Evolutionary conservation across 768 basidiomycete species (phyloP), one percentile per base, ranked within the genome.

Genomic region (Trametopsis cervina): DNA sequence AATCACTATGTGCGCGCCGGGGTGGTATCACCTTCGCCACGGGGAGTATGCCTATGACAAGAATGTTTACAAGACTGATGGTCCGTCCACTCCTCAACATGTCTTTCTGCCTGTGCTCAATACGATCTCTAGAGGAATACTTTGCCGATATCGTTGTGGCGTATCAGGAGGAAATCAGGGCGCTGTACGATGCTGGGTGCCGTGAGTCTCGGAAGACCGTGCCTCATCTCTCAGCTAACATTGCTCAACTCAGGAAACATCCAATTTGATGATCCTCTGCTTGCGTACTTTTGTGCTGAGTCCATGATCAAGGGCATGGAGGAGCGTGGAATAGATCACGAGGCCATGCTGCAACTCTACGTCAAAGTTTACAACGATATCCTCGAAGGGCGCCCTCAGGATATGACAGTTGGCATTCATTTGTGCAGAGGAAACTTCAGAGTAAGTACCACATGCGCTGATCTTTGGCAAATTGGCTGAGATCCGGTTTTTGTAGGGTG

Each of bases 21-120:
- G 80, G 27, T 84, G 83, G 81, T 81, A 78, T 61, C 81, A 83
- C 60, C 75, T 83, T 23, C 75, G 78, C 21, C 81, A 82, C 59
- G 83, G 83, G 42, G 71, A 69, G 7, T 77, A 79, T 51, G 78
- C 78, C 4, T 82, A 80, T 57, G 76, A 77, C 50, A 67, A 72
- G 37, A 68, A 72, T 6, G 75, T 83, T 4, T 86, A 86, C 63
- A 67, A 69, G 39, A 75, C 69, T 57, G 83, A 85, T 57, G 76
- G 80, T 77, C 39, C 47, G 67, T 40, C 17, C 22, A 9, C 61
- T 43, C 58, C 48, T 15, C 58, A 22, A 11, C 21, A 40, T 17
- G 20, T 24, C 20, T 22, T 10, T 38, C 25, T 17, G 20, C 25
- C 33, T 36, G n/a, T 20, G 23, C 33, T 41, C 15, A 22, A 11